Conservation (phyloP, 495 filamentous ascomycete genomes). For the Aspergillus coremiiformis region DNA sequence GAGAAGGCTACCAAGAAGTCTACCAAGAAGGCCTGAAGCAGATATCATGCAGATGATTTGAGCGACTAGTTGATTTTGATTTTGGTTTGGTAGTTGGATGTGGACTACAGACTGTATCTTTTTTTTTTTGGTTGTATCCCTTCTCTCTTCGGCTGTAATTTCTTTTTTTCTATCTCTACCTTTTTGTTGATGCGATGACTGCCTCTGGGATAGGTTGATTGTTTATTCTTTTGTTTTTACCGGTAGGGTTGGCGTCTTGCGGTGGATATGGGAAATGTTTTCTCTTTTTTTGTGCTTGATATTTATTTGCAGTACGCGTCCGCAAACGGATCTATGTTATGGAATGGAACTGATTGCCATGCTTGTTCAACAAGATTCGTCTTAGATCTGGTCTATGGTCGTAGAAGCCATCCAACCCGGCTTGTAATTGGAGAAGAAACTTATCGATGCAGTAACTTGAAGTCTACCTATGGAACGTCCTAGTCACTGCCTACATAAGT, state of each 20-base stretch:
- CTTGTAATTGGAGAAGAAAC: neutral
- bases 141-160: conserved; percentile 23
- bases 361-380: neutral
- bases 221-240: conserved; percentile 22
- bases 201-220: conserved; percentile 32
- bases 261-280: conserved; percentile 35
- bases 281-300: conserved; percentile 12
- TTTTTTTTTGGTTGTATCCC: conserved; percentile 18
- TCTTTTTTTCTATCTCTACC: conserved; percentile 3
- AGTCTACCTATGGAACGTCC: too few species aligned
- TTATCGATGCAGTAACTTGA: neutral
- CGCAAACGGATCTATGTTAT: conserved; percentile 4
- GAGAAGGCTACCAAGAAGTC: conserved; percentile 50
- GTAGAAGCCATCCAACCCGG: neutral
- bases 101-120: conserved; percentile 22
- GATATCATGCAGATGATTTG: conserved; percentile 1
- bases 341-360: conserved; percentile 14
- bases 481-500: too few species aligned
- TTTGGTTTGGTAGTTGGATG: conserved; percentile 26
- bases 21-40: conserved; percentile 43
- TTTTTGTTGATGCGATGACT: conserved; percentile 12
- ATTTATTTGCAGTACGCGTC: conserved; percentile 9
- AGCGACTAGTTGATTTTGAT: conserved; percentile 15
- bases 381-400: neutral
- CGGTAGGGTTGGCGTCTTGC: conserved; percentile 37